Base-by-base conservation (phyloP, 371 early-diverging fungal species). In the Saksenaea vasiformis region DNA sequence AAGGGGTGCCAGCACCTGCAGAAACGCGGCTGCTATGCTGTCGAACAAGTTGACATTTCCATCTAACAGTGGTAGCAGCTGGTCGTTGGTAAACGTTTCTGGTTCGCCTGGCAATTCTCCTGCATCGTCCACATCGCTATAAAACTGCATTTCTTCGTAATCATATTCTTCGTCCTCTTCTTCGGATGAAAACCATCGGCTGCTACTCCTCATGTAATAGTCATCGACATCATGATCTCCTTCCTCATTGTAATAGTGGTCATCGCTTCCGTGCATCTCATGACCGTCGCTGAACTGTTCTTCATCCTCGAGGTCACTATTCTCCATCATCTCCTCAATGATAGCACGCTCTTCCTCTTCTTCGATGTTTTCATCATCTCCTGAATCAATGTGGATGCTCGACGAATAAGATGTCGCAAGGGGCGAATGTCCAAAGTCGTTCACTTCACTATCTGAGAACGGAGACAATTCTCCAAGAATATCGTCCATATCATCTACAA, bases 301-400 rank as follows among this genome's bases (percentile, higher is more conserved):
- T 5, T 51, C 58, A 14, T 57, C 71, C 1, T 70, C 71, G 5
- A 58, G 36, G 11, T 65, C 68, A 24, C 53, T 53, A 1, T 58
- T 36, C 5, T 64, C 64, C 44, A 61, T 28, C 36, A 74, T 43
- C 7, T 80, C 77, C n/a, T 69, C 62, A 53, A 78, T 80, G 17
- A 78, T 71, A 0, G 77, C 74, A 47, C 59, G 61, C 61, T 79
- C 77, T 60, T 82, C 79, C 38, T 66, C 71, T 31, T 68, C 58
- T 54, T 82, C 82, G 17, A 77, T 66, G 43, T 76, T 73, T 24
- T 77, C 79, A 58, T 77, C 77, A 27, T 79, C 82, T 9, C 73
- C 82, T 2, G 76, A 79, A 54, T 77, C 79, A 22, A 82, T 71
- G 43, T 76, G 77, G 5, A 71, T 68, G 56, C 74, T 76, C 0